Evolutionary conservation across 2,329 filamentous ascomycete species (phyloP).

Genomic region (Biscogniauxia sp.): DNA sequence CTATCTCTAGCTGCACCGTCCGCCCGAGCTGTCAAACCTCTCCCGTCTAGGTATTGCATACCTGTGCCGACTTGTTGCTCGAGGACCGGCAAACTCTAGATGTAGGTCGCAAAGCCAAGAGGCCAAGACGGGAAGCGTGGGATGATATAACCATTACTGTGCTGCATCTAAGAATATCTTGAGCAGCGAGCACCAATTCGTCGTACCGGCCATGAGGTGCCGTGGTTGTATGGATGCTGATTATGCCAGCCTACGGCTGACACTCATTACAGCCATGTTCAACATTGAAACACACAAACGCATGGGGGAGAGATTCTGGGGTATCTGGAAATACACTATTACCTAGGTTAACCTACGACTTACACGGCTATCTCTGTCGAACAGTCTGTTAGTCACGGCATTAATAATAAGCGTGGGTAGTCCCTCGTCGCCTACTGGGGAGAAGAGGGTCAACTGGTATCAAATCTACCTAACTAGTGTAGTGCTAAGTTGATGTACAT

Average conservation of each 20-base stretch:
- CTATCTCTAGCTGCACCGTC: not conserved
- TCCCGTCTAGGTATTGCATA: not conserved
- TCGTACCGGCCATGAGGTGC: not conserved
- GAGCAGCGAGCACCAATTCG: not conserved
- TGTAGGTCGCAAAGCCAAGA: not conserved
- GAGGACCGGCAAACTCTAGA: not conserved
- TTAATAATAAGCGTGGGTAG: not conserved
- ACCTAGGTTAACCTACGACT: too few species aligned
- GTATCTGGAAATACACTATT: not conserved
- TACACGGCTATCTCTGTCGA: not conserved
- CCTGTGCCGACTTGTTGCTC: not conserved
- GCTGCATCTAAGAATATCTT: not conserved
- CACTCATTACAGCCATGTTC: not conserved
- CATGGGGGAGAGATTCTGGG: not conserved
- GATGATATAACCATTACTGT: not conserved
- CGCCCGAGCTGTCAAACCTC: not conserved
- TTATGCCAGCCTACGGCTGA: not conserved
- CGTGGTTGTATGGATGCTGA: not conserved
- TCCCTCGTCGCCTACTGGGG: not conserved
- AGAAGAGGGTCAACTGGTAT: too few species aligned
- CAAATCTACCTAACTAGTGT: too few species aligned
- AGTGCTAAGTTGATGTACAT: too few species aligned
- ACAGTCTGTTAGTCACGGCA: not conserved
- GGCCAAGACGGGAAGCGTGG: not conserved
- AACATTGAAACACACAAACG: not conserved